Evolutionary conservation across 2,329 filamentous ascomycete genomes (phyloP), one percentile per base, ranked within the genome.

Genomic region (Pseudocercospora fuligena): DNA sequence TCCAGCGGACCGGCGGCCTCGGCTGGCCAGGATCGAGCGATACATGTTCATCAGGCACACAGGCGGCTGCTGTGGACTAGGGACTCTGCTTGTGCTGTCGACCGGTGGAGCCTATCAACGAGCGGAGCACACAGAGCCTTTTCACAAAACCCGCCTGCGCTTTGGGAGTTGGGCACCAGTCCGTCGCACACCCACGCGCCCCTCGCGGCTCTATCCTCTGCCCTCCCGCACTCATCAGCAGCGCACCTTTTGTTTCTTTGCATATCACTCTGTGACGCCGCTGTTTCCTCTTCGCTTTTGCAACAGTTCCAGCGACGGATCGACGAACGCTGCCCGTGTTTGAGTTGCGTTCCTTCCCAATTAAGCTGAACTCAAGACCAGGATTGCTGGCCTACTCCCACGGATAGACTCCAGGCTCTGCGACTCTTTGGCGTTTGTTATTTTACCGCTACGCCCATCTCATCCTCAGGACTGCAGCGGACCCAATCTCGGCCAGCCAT

Each of bases 381-480:
- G 66, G 57, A 69, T 70, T 61, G 66, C 64, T 65, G 59, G 68
- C 49, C 67, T 49, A 56, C 61, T 31, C 58, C 36, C 16, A 64
- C 65, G 57, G 12, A 59, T 57, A 54, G 23, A 51, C 46, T 47
- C 51, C 62, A 59, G 63, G 43, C 62, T 54, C 62, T 68, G 57
- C 66, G 61, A 67, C 64, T 64, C 61, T 66, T 57, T 27, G 63
- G 51, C 57, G 27, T 65, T 46, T 64, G 62, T 65, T 67, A 54
- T 66, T 69, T 47, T 27, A 33, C 23, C 23, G 23, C 51, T 5
- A 12, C 51, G 63, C 64, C 51, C 36, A 29, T 53, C 29, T 43
- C n/a, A 19, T 12, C 54, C 61, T 60, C 54, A 65, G 47, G 47
- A 64, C 29, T 58, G 33, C 49, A 29, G 53, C 54, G 43, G 40